phyloP scores from a whole-genome alignment of 768 basidiomycete species.

The Trametes cubensis region DNA sequence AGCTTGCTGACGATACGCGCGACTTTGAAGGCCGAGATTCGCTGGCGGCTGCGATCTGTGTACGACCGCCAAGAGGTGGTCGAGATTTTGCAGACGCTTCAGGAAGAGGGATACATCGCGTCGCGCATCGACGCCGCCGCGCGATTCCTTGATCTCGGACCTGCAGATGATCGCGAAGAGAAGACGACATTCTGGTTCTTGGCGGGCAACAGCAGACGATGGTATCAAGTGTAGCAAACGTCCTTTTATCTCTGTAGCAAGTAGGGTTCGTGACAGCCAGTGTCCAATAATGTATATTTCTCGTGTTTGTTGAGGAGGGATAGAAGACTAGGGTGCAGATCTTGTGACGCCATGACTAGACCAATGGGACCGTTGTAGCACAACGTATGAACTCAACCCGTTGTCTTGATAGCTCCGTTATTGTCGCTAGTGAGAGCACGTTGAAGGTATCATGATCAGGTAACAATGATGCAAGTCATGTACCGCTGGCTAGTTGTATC shows the following conservation, averaged over 20 bases:
- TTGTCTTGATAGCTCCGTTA: too few relatives aligned
- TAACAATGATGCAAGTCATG: not conserved
- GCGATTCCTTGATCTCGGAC: constrained; percentile 32
- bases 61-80: constrained; percentile 77
- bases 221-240: constrained; percentile 60
- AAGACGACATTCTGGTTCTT: constrained; percentile 58
- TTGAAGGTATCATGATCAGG: not conserved
- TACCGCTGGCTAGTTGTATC: not conserved
- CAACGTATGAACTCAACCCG: too few relatives aligned
- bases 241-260: not conserved
- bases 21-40: constrained; percentile 58
- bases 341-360: too few relatives aligned
- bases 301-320: too few relatives aligned
- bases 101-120: constrained; percentile 53
- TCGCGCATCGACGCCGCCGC: constrained; percentile 33
- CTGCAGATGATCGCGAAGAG: constrained; percentile 57
- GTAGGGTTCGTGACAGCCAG: too few relatives aligned
- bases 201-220: constrained; percentile 49
- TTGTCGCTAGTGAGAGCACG: too few relatives aligned
- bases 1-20: constrained; percentile 14
- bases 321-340: too few relatives aligned
- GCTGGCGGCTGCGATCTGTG: constrained; percentile 68
- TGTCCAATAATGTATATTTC: too few relatives aligned
- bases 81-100: constrained; percentile 60
- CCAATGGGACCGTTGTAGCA: too few relatives aligned